Percentiles rank a stretch among this genome's conserved stretches.
phyloP scores from a whole-genome alignment of 495 filamentous ascomycete genomes.

The Tuber microsphaerosporum region DNA sequence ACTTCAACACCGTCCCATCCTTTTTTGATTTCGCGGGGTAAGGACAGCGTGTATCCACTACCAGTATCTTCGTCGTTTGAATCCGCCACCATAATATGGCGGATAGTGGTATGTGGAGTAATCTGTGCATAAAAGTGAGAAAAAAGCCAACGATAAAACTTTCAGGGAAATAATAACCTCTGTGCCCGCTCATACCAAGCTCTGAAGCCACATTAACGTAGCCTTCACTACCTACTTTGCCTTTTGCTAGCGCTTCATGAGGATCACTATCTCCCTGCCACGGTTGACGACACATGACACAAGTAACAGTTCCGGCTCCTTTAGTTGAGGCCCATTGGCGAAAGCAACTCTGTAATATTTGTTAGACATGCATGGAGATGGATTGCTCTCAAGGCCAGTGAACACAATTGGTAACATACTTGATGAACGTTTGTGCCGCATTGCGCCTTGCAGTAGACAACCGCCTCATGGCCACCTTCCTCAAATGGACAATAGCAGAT shows the following conservation, averaged over 20 bases:
- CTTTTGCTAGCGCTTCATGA: conserved; percentile 40
- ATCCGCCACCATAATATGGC: not conserved
- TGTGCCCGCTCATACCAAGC: conserved; percentile 50
- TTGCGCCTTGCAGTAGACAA: conserved; percentile 56
- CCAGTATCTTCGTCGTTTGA: not conserved
- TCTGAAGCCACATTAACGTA: conserved; percentile 56
- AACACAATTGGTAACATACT: conserved; percentile 11
- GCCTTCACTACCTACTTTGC: conserved; percentile 46
- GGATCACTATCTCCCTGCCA: conserved; percentile 50
- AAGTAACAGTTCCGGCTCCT: conserved; percentile 46
- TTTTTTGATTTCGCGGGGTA: not conserved
- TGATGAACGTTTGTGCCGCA: conserved; percentile 65
- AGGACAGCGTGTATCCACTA: not conserved
- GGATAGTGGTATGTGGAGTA: not conserved
- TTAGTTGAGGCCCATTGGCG: conserved; percentile 54
- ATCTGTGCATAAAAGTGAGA: not conserved
- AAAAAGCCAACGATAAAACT: not conserved
- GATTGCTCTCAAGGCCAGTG: not conserved
- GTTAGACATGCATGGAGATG: not conserved
- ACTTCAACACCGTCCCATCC: not conserved
- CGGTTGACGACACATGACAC: conserved; percentile 52
- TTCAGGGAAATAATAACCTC: conserved; percentile 41
- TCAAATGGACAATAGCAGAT: conserved; percentile 63
- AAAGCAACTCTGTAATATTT: conserved; percentile 48
- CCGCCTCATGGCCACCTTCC: conserved; percentile 47